Conservation (phyloP, 352 stramenopile species). For the Poterioochromonas sp. region DNA sequence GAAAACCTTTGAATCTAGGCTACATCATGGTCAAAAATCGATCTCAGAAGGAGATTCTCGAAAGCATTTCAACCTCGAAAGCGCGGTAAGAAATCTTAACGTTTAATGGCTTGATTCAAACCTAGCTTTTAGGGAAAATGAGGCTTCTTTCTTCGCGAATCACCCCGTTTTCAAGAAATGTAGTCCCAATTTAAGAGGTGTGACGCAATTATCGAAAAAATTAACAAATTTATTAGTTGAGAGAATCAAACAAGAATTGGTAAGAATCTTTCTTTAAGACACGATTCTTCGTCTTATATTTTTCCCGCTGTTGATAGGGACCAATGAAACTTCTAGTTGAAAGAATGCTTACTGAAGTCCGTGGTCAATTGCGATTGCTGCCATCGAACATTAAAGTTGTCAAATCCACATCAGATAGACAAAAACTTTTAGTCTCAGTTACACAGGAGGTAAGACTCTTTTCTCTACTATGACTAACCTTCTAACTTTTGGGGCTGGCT, state of each 20-base stretch:
- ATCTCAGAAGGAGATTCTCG: constrained; percentile 36
- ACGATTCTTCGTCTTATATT: no score
- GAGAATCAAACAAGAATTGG: neutral
- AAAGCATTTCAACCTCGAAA: constrained; percentile 40
- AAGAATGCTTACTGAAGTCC: neutral
- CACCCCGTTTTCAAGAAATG: constrained; percentile 34
- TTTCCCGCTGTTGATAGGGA: no score
- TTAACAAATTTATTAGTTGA: neutral
- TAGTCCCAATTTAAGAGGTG: constrained; percentile 16
- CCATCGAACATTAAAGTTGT: neutral
- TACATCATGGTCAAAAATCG: constrained; percentile 67
- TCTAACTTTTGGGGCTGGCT: neutral
- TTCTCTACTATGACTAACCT: neutral
- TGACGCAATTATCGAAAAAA: neutral
- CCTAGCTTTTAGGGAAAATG: constrained; percentile 30
- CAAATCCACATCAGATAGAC: neutral
- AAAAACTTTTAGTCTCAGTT: neutral
- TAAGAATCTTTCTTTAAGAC: neutral
- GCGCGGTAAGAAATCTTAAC: neutral
- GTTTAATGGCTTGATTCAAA: neutral
- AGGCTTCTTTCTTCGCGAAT: constrained; percentile 37
- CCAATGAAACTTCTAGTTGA: neutral
- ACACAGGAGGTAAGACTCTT: neutral
- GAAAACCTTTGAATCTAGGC: constrained; percentile 58
- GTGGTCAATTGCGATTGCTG: neutral